Base-by-base conservation (phyloP, 2,329 filamentous ascomycete genomes). In the Xylariomycetidae sp. region DNA sequence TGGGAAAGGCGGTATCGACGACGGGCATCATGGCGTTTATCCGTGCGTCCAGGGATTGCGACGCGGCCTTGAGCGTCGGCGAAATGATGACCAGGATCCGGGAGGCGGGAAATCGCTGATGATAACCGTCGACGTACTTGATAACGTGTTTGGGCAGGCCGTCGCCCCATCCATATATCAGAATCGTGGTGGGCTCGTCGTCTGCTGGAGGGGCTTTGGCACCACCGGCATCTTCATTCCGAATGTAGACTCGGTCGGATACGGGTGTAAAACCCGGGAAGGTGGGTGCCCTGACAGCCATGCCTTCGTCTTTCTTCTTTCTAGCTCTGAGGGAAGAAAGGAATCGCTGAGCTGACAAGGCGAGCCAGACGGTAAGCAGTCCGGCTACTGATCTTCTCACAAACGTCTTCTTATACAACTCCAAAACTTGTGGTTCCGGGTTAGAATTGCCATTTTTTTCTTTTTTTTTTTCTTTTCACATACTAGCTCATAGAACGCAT, bases 91-190 rank as follows among this genome's bases (percentile, higher is more conserved):
- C 62, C 18, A 78, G 56, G 36, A 76, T 69, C 25, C 62, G 61
- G 4, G 74, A 62, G 16, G 56, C 45, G 0, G 75, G 74, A 45
- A 63, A 79, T 1, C 77, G 63, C 10, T 53, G 46, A 25, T 62
- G 63, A 53, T 72, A 78, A 17, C 68, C 70, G 10, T 68, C 62
- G 11, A 67, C 60, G 45, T 77, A 80, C 50, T 80, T 79, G 37
- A 61, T 57, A 17, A 77, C 62, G 48, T 79, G 66, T 41, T 70
- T 72, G 3, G 73, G 67, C 10, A 59, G 55, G 15, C 68, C 71
- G 41, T 79, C 74, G 33, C 74, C 72, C 75, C 70, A 79, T 46
- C 72, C 66, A 50, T 68, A 78, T 38, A 80, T 61, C 28, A 77
- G 47, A 27, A 77, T 57, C 5, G 63, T 66, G 13, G 63, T 59